A percentile compares a stretch with the other conserved stretches of the same genome.
Evolutionary conservation across 139 green algal genomes (phyloP).

Genomic region (Diplosphaera chodatii): DNA sequence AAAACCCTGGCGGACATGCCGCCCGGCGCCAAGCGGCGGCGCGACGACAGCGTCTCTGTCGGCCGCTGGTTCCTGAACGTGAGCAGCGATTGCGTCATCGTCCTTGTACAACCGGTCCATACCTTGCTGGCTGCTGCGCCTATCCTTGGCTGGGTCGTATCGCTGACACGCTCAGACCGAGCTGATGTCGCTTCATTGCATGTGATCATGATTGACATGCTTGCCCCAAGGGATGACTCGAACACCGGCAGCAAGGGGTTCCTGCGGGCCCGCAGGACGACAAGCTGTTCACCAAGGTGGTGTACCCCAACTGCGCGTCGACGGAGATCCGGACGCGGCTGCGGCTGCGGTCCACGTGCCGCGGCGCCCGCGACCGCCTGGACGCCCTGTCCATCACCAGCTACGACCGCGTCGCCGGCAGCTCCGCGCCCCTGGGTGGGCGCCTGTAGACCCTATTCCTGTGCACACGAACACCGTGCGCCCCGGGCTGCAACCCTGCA

Average conservation of each 20-base stretch:
- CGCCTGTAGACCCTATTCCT: background rate
- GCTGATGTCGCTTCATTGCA: no score
- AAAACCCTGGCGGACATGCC: constrained; percentile 25
- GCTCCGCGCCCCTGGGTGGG: constrained; percentile 11
- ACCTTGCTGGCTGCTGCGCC: no score
- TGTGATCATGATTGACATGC: no score
- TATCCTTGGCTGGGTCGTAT: background rate
- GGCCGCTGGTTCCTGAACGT: background rate
- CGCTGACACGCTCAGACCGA: no score
- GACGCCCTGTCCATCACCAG: constrained; percentile 57
- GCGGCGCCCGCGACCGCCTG: constrained; percentile 70
- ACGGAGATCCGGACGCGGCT: constrained; percentile 65
- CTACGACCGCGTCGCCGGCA: constrained; percentile 49
- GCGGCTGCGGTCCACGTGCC: constrained; percentile 49
- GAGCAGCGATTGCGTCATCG: no score
- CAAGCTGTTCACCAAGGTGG: constrained; percentile 38
- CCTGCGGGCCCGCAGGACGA: constrained; percentile 19
- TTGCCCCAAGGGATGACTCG: no score
- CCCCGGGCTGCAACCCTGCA: background rate
- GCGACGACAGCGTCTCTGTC: background rate
- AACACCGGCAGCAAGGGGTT: no score
- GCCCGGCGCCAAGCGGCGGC: background rate
- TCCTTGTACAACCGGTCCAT: no score
- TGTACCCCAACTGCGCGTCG: constrained; percentile 46
- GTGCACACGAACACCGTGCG: background rate